phyloP scores from a whole-genome alignment of 1,284 basidiomycete species.

The Porodaedalea pini region DNA sequence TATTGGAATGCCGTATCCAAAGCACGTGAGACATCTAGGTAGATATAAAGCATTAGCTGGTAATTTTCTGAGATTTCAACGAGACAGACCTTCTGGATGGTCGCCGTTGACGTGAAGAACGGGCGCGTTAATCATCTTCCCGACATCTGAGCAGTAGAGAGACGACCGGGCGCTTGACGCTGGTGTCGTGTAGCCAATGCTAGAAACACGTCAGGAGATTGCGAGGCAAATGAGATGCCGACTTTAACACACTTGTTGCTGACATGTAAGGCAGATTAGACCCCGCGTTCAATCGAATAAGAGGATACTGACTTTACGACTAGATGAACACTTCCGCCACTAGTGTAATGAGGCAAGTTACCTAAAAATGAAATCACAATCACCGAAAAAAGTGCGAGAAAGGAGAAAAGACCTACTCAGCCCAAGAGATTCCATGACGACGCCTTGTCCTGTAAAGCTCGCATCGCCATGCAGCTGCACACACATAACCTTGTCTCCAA shows the following conservation, averaged over 20 bases:
- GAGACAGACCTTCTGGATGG: constrained; percentile 70
- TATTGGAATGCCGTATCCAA: constrained; percentile 81
- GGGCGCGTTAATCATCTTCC: constrained; percentile 86
- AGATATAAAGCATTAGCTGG: constrained; percentile 11
- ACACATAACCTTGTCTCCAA: constrained; percentile 84
- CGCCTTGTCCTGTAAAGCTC: constrained; percentile 84
- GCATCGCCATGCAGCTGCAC: constrained; percentile 89
- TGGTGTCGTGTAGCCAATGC: constrained; percentile 88
- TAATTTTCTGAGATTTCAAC: background rate
- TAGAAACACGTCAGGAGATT: constrained; percentile 30
- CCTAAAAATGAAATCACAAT: constrained; percentile 40
- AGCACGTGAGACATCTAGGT: constrained; percentile 73
- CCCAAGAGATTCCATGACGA: constrained; percentile 85
- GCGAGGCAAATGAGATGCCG: background rate
- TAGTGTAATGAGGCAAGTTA: constrained; percentile 84
- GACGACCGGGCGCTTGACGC: constrained; percentile 79
- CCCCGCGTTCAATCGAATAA: background rate
- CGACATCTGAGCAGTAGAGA: constrained; percentile 84
- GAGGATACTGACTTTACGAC: constrained; percentile 76
- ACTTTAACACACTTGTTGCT: constrained; percentile 48
- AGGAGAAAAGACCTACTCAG: constrained; percentile 50
- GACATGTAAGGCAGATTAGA: constrained; percentile 15
- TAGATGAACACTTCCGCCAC: constrained; percentile 83
- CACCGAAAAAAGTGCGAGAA: constrained; percentile 3
- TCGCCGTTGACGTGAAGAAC: constrained; percentile 92